Base-by-base conservation (phyloP, 2,329 filamentous ascomycete species). In the Periglandula ipomoeae region DNA sequence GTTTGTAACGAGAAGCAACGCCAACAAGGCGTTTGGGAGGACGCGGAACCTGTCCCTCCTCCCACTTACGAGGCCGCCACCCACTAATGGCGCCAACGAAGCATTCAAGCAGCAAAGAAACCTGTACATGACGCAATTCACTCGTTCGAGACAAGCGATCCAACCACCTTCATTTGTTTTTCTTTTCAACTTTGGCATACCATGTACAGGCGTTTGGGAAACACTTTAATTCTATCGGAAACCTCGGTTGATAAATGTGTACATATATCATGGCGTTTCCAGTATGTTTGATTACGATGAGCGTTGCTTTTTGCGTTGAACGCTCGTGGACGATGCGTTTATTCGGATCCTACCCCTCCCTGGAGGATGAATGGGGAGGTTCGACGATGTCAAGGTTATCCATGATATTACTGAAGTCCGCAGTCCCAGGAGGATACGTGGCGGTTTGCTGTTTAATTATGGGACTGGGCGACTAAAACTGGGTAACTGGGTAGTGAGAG, bases 1-100 rank as follows among this genome's bases (percentile, higher is more conserved):
- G 89, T 95, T 55, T 87, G 91, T 56, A 87, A 95, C 57, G 87
- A 95, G 68, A 93, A 95, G 68, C 71, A 74, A 47, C 70, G 73
- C 32, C 53, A 52, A 37, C 59, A 61, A 39, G 56, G 58, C 49
- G 49, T 52, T 17, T 67, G 65, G 65, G 76, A 74, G 38, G 76
- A 80, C 50, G 67, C 71, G 47, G 75, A 82, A 52, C 75, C 79
- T 42, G 64, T 69, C 5, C 79, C 80, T 5, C 81, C 81, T 24
- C 80, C 81, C 13, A 79, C 81, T 50, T 84, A 84, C 60, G 74
- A 83, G 64, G 74, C 73, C 30, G 62, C 67, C 17, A 62, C 59
- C 24, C 51, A 47, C 32, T 56, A 40, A 39, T 5, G 5, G 23
- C n/a, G 19, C 39, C 20, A 27, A 42, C 20, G 6, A 7, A 9